Conservation (phyloP, 345 rosid species). For the Populus simonii region DNA sequence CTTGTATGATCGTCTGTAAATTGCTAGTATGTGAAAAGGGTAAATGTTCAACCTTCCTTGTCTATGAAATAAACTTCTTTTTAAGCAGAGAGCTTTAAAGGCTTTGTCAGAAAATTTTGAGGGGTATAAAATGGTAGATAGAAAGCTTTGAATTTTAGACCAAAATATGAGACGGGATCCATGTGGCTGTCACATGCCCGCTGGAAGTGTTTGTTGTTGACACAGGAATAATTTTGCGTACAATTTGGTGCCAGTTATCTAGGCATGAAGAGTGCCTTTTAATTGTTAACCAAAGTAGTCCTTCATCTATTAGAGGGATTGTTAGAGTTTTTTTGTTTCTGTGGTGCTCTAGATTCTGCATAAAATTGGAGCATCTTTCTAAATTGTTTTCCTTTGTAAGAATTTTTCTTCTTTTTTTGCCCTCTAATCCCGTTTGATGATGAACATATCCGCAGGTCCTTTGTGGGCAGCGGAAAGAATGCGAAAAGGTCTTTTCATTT, state of each 20-base stretch:
- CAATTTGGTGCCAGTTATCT: neutral
- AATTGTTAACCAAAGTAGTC: neutral
- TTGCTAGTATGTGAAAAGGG: neutral
- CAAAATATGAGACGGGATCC: neutral
- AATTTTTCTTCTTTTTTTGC: neutral
- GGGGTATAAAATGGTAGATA: neutral
- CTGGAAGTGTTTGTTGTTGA: neutral
- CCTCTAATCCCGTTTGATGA: neutral
- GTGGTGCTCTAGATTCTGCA: neutral
- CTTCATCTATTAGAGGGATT: neutral
- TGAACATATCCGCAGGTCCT: constrained; percentile 41
- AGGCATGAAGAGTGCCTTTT: neutral
- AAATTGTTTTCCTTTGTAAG: neutral
- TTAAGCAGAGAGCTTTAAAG: neutral
- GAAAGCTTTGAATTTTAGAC: neutral
- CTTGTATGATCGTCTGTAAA: neutral
- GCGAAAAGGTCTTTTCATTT: constrained; percentile 45
- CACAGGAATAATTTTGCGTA: neutral
- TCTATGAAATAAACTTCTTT: neutral
- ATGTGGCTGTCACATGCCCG: neutral
- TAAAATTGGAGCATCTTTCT: neutral
- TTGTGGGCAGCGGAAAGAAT: constrained; percentile 53
- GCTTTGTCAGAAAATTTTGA: neutral
- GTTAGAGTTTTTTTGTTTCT: neutral
- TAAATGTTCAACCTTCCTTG: neutral